Percentiles rank a stretch among this genome's conserved stretches.
These are phyloP conservation scores for Clavariopsis aquatica DNA, from an alignment of 495 filamentous ascomycete genomes.

Conservation along the genomic window DNA sequence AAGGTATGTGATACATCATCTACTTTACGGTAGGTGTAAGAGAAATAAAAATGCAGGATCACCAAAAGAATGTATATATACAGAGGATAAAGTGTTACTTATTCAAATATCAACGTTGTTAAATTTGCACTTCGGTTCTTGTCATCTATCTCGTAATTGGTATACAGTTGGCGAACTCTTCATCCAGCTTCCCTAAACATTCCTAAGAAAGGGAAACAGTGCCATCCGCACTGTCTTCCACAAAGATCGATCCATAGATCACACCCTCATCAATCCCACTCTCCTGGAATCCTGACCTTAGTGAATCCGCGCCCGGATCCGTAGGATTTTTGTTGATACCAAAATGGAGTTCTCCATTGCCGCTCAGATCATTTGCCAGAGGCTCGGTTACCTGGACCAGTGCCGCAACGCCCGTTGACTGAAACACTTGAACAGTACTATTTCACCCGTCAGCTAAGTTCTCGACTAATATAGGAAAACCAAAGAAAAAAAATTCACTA, in stretches of 20 bases:
- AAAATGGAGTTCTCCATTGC: conserved; percentile 18
- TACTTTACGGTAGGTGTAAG: too few species aligned
- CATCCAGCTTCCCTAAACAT: too few species aligned
- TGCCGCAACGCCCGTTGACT: conserved; percentile 3
- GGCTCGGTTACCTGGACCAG: conserved; percentile 8
- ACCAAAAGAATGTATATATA: too few species aligned
- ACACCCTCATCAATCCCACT: conserved; percentile 15
- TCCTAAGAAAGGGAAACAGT: conserved; percentile 4
- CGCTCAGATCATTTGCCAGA: conserved; percentile 22
- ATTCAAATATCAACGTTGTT: too few species aligned
- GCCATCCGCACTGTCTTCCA: conserved; percentile 17
- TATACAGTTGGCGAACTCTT: too few species aligned
- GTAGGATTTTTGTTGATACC: conserved; percentile 21
- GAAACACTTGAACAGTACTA: conserved; percentile 18
- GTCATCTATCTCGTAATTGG: too few species aligned
- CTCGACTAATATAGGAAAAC: too few species aligned
- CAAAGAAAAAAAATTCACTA: background rate
- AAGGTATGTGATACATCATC: too few species aligned
- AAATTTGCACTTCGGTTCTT: too few species aligned
- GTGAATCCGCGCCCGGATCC: conserved; percentile 8
- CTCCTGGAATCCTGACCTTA: conserved; percentile 17
- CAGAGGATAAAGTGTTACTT: too few species aligned
- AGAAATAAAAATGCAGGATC: too few species aligned
- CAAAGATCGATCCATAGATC: conserved; percentile 6
- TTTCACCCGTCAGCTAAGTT: too few species aligned